Evolutionary conservation across 148 eudicot genomes (phyloP).

Genomic region (Persicaria maculosa): DNA sequence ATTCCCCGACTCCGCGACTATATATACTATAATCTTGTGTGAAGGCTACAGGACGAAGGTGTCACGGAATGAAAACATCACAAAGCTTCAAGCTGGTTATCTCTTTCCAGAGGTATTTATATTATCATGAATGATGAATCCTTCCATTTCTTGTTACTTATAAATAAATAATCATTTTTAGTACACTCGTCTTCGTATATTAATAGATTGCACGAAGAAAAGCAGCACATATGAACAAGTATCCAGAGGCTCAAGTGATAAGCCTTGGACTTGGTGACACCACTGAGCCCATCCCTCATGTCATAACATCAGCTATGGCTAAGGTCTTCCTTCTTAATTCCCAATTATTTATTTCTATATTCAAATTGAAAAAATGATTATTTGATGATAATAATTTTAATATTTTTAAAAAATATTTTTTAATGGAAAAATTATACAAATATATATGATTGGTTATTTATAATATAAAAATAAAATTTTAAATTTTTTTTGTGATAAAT

Average conservation of each 20-base stretch:
- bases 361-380: neutral
- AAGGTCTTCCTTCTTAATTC: constrained; percentile 26
- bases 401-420: too few relatives aligned
- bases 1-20: too few relatives aligned
- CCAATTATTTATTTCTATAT: neutral
- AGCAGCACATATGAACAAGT: constrained; percentile 56
- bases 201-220: constrained; percentile 66
- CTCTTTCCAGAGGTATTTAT: constrained; percentile 80
- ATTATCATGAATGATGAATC: too few relatives aligned
- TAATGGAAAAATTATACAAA: too few relatives aligned
- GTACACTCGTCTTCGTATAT: too few relatives aligned
- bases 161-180: too few relatives aligned
- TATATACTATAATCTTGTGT: neutral
- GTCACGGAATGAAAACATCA: constrained; percentile 64
- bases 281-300: constrained; percentile 83
- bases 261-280: constrained; percentile 96
- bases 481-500: too few relatives aligned
- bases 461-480: too few relatives aligned
- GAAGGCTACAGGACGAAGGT: constrained; percentile 69
- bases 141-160: too few relatives aligned
- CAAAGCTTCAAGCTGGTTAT: constrained; percentile 88
- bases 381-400: too few relatives aligned
- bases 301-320: constrained; percentile 87
- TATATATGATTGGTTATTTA: neutral
- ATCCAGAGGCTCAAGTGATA: constrained; percentile 84